These are phyloP conservation scores for Rhizopogon vesiculosus DNA, from an alignment of 768 basidiomycete genomes.

Conservation along the genomic window DNA sequence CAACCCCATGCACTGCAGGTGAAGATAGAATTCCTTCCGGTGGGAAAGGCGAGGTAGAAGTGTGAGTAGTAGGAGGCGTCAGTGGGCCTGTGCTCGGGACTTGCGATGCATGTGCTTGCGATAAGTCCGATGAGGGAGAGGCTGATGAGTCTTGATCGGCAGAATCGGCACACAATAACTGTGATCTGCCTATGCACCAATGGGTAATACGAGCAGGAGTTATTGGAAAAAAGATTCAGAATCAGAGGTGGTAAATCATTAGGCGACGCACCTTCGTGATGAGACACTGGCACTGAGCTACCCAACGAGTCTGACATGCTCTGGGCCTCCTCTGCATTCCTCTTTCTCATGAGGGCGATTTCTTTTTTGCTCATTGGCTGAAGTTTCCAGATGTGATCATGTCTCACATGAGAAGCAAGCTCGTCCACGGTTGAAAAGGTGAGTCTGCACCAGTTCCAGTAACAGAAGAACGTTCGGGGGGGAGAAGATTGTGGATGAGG, in stretches of 20 bases:
- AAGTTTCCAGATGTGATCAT: conserved; percentile 41
- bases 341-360: conserved; percentile 32
- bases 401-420: conserved; percentile 41
- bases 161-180: background rate
- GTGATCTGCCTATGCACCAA: background rate
- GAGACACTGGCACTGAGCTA: background rate
- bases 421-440: conserved; percentile 33
- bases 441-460: conserved; percentile 51
- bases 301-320: background rate
- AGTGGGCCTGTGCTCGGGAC: background rate
- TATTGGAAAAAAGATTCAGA: background rate
- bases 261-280: background rate
- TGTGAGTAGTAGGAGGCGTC: background rate
- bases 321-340: conserved; percentile 29
- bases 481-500: conserved; percentile 5
- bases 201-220: background rate
- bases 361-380: conserved; percentile 42
- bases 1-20: background rate
- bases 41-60: background rate
- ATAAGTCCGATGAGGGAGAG: background rate
- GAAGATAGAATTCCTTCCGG: background rate
- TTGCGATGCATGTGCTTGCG: background rate
- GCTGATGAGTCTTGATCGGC: background rate
- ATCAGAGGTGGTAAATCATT: background rate
- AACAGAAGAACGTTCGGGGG: conserved; percentile 32